Evolutionary conservation across 2,329 filamentous ascomycete genomes (phyloP).

Genomic region (Alternaria brassicicola): DNA sequence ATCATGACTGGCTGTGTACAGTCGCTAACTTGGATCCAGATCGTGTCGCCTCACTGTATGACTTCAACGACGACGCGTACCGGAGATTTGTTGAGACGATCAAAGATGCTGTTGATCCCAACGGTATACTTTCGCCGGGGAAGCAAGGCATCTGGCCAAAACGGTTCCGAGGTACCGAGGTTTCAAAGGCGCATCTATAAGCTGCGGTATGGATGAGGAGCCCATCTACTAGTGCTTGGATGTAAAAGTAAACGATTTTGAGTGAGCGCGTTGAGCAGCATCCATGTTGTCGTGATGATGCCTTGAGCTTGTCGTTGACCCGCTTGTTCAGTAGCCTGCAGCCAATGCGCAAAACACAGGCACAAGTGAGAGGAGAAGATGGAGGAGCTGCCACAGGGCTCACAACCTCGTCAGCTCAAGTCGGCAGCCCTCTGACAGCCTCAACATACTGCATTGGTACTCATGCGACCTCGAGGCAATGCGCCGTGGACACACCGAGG

Average conservation of each 20-base stretch:
- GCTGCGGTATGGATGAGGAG: background rate
- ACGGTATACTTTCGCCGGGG: constrained; percentile 40
- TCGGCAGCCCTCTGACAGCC: background rate
- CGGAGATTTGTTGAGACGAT: constrained; percentile 41
- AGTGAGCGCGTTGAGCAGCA: background rate
- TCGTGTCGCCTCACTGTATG: constrained; percentile 38
- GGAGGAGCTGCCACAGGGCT: background rate
- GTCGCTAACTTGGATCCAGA: constrained; percentile 21
- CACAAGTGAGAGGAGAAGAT: too few species aligned
- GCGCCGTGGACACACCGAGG: background rate
- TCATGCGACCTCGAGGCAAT: background rate
- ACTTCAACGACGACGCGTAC: constrained; percentile 43
- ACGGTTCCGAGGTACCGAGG: constrained; percentile 30
- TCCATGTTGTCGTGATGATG: background rate
- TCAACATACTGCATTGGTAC: background rate
- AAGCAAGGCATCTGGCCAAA: constrained; percentile 44
- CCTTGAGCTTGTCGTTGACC: background rate
- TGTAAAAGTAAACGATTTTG: background rate
- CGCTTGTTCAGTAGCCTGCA: background rate
- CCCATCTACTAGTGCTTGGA: background rate
- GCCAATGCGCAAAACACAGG: background rate
- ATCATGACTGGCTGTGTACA: background rate
- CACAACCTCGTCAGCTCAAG: background rate
- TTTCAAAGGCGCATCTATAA: constrained; percentile 33
- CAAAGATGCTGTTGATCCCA: constrained; percentile 43